Conservation (phyloP, 495 filamentous ascomycete species). For the Hapsidospora chrysogenum region DNA sequence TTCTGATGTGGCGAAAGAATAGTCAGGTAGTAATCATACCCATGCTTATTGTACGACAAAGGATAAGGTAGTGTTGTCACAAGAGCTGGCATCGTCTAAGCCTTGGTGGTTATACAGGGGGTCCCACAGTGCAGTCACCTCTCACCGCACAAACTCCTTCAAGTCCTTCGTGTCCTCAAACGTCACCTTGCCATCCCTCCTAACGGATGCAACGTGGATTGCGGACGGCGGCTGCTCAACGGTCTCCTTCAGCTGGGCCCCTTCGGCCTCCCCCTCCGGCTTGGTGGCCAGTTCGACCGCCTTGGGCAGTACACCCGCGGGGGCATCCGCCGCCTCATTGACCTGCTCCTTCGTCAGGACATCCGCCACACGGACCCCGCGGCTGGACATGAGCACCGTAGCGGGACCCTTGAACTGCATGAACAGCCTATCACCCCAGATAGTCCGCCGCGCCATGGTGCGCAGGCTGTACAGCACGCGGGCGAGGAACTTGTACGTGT, state of each 20-base stretch:
- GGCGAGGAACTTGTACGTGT: slow-evolving; percentile 50
- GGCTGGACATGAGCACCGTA: slow-evolving; percentile 72
- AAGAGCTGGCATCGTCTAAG: too few species aligned
- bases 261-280: slow-evolving; percentile 10
- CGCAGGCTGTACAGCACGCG: slow-evolving; percentile 44
- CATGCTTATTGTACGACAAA: too few species aligned
- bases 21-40: too few species aligned
- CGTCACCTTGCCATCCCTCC: slow-evolving; percentile 49
- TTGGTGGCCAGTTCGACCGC: slow-evolving; percentile 26
- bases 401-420: slow-evolving; percentile 74
- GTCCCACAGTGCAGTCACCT: too few species aligned
- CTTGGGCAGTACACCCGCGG: slow-evolving; percentile 37
- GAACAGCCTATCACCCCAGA: slow-evolving; percentile 93
- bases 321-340: slow-evolving; percentile 68
- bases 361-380: slow-evolving; percentile 59
- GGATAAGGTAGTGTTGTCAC: too few species aligned
- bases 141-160: slow-evolving; percentile 30
- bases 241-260: slow-evolving; percentile 9
- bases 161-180: slow-evolving; percentile 43
- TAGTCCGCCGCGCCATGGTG: slow-evolving; percentile 57
- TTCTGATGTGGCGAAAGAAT: too few species aligned
- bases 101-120: too few species aligned
- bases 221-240: slow-evolving; percentile 17
- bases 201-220: slow-evolving; percentile 40
- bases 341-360: slow-evolving; percentile 57